phyloP scores from a whole-genome alignment of 2,329 filamentous ascomycete genomes.

The Penicillium brevicompactum region DNA sequence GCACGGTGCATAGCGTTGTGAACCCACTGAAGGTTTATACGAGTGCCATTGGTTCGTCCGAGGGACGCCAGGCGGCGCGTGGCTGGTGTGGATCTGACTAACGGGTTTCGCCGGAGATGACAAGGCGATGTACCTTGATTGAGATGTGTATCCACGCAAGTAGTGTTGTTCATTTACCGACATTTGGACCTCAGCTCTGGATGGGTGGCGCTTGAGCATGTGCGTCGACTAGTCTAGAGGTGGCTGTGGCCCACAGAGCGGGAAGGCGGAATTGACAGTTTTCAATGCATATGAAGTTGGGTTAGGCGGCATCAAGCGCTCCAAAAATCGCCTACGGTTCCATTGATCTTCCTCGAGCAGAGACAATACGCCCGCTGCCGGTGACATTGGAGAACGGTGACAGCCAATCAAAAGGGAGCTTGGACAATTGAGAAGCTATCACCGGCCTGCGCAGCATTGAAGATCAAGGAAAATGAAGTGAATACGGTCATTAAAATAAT shows the following conservation, averaged over 20 bases:
- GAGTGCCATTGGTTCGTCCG: too few relatives aligned
- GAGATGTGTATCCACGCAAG: not conserved
- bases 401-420: too few relatives aligned
- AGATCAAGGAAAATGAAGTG: slow-evolving; percentile 5
- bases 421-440: not conserved
- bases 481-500: slow-evolving; percentile 31
- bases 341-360: not conserved
- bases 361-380: too few relatives aligned
- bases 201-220: too few relatives aligned
- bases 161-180: not conserved
- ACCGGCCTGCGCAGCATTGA: not conserved
- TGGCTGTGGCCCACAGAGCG: too few relatives aligned
- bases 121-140: not conserved
- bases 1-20: not conserved
- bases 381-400: too few relatives aligned
- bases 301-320: too few relatives aligned
- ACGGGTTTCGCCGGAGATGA: not conserved
- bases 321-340: not conserved
- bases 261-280: too few relatives aligned
- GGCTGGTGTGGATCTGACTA: not conserved
- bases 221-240: too few relatives aligned
- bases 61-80: not conserved
- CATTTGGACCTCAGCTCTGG: not conserved
- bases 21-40: too few relatives aligned
- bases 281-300: too few relatives aligned